Evolutionary conservation across 495 filamentous ascomycete genomes (phyloP).

Genomic region (Bombardia bombarda): DNA sequence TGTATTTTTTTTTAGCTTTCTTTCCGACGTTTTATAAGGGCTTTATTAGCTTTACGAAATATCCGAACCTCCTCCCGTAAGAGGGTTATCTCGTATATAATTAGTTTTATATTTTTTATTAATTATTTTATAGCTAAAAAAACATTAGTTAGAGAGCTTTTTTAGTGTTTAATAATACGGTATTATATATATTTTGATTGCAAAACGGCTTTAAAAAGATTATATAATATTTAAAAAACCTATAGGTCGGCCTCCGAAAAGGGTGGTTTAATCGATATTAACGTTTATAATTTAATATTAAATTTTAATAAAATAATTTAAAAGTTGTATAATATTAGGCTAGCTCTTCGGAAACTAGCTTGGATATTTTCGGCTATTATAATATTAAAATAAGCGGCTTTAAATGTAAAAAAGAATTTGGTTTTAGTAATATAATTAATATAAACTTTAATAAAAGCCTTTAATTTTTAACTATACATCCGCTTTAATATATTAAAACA

Average conservation of each 20-base stretch:
- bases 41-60: too few relatives aligned
- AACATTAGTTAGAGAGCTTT: background rate
- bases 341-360: background rate
- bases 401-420: background rate
- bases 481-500: background rate
- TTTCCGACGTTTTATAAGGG: too few relatives aligned
- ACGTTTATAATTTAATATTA: background rate
- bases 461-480: background rate
- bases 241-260: too few relatives aligned
- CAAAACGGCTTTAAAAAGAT: too few relatives aligned
- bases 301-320: background rate
- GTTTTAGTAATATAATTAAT: background rate
- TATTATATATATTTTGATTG: background rate
- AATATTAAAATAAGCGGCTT: background rate
- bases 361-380: background rate
- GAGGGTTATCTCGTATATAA: too few relatives aligned
- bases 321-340: background rate
- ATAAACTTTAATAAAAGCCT: background rate
- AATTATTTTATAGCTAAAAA: background rate
- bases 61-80: too few relatives aligned
- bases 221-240: background rate
- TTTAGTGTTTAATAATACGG: background rate
- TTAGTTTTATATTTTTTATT: background rate
- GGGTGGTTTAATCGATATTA: background rate
- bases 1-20: too few relatives aligned